Evolutionary conservation across 148 eudicot species (phyloP).

Genomic region (Vaccinium corymbosum): DNA sequence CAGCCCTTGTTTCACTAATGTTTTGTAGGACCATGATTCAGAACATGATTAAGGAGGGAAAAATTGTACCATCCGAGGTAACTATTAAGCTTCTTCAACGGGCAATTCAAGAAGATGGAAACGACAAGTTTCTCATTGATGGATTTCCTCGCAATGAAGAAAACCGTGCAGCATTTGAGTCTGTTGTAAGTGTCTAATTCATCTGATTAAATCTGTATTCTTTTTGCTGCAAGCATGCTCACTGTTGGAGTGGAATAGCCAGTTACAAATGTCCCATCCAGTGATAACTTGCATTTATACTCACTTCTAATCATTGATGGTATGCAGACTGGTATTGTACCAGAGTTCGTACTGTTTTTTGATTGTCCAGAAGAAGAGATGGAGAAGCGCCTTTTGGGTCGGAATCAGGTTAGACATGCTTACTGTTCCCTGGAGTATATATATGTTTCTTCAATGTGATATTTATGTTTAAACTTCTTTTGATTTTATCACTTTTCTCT

Average conservation of each 20-base stretch:
- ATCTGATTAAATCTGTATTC: not conserved
- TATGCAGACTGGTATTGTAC: slow-evolving; percentile 68
- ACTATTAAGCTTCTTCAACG: slow-evolving; percentile 64
- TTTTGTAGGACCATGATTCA: slow-evolving; percentile 70
- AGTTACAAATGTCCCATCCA: not conserved
- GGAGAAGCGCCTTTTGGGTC: slow-evolving; percentile 69
- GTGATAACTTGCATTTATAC: not conserved
- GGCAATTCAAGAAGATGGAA: slow-evolving; percentile 58
- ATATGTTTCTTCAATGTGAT: not conserved
- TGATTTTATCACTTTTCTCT: not conserved
- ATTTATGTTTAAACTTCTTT: not conserved
- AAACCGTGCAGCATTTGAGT: slow-evolving; percentile 68
- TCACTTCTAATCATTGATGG: slow-evolving; percentile 10
- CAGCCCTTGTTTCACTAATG: not conserved
- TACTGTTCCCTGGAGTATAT: not conserved
- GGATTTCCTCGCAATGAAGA: slow-evolving; percentile 88
- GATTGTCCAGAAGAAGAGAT: slow-evolving; percentile 83
- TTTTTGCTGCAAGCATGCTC: not conserved
- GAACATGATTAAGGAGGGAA: slow-evolving; percentile 79
- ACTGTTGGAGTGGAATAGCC: slow-evolving; percentile 12
- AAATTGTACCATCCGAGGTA: slow-evolving; percentile 82
- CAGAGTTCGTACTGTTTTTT: slow-evolving; percentile 67
- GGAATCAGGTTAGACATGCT: slow-evolving; percentile 61
- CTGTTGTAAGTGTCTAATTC: slow-evolving; percentile 52
- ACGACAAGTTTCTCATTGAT: slow-evolving; percentile 75